Evolutionary conservation across 441 rosid species (phyloP).

Genomic region (Eutrema salsugineum): DNA sequence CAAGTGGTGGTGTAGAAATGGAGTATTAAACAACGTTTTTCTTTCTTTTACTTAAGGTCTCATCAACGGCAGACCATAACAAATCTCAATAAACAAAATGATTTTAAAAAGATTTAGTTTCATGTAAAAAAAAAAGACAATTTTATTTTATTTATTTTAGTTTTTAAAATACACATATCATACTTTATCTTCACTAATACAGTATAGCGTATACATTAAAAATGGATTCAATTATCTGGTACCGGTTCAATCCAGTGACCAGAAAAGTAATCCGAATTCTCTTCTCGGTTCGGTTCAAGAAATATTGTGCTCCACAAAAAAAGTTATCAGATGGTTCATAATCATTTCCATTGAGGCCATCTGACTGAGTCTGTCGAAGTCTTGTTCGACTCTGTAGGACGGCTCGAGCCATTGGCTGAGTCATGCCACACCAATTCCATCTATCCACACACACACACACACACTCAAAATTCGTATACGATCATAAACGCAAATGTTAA

Average conservation of each 20-base stretch:
- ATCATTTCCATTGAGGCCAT: slow-evolving; percentile 63
- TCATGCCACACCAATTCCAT: slow-evolving; percentile 95
- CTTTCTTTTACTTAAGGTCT: neutral
- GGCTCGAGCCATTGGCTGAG: slow-evolving; percentile 43
- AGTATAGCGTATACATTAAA: neutral
- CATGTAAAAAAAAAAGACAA: too few species aligned
- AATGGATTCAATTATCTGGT: neutral
- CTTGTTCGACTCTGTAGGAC: slow-evolving; percentile 50
- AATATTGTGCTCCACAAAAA: neutral
- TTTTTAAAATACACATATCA: neutral
- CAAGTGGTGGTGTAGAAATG: neutral
- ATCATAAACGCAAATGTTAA: neutral
- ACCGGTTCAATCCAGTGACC: neutral
- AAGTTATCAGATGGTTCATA: neutral
- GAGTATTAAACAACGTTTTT: neutral
- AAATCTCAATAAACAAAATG: neutral
- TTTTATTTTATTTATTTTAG: neutral
- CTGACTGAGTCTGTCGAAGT: slow-evolving; percentile 49
- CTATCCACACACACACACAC: slow-evolving; percentile 36
- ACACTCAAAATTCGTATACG: neutral
- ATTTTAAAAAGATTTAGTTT: neutral
- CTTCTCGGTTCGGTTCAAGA: neutral
- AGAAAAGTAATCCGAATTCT: neutral
- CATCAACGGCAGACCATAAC: neutral
- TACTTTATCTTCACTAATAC: neutral